These are phyloP conservation scores for Gymnopilus junonius DNA, from an alignment of 768 basidiomycete species.

Conservation along the genomic window DNA sequence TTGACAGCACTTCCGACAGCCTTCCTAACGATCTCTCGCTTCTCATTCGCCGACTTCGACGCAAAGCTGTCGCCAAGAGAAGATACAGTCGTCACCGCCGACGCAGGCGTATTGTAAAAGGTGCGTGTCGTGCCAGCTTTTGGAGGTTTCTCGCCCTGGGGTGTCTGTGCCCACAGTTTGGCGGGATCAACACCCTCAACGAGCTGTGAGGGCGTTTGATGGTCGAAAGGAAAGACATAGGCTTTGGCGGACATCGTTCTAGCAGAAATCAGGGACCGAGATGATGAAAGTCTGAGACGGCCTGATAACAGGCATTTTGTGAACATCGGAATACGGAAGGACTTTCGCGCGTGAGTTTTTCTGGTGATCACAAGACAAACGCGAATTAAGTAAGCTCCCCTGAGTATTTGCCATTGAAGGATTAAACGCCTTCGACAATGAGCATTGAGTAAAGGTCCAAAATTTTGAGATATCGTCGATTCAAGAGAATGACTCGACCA, in stretches of 20 bases:
- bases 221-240: constrained; percentile 63
- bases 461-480: too few relatives aligned
- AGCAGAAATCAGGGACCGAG: constrained; percentile 17
- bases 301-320: constrained; percentile 26
- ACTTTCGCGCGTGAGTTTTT: constrained; percentile 14
- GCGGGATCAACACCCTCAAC: constrained; percentile 46
- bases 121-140: constrained; percentile 67
- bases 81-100: constrained; percentile 55
- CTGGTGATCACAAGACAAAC: constrained; percentile 12
- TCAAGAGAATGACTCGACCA: too few relatives aligned
- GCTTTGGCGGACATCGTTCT: constrained; percentile 57
- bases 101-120: constrained; percentile 60
- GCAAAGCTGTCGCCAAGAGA: constrained; percentile 62
- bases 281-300: constrained; percentile 26
- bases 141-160: constrained; percentile 55
- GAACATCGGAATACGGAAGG: constrained; percentile 26
- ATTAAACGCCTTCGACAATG: too few relatives aligned
- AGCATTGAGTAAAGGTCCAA: too few relatives aligned
- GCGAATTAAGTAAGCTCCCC: constrained; percentile 5
- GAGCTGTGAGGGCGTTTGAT: constrained; percentile 35
- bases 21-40: constrained; percentile 70
- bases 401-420: too few relatives aligned
- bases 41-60: constrained; percentile 46
- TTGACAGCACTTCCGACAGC: constrained; percentile 77
- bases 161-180: constrained; percentile 55